Base-by-base conservation (phyloP, 257 asterid genomes). In the Solanum sejunctum region DNA sequence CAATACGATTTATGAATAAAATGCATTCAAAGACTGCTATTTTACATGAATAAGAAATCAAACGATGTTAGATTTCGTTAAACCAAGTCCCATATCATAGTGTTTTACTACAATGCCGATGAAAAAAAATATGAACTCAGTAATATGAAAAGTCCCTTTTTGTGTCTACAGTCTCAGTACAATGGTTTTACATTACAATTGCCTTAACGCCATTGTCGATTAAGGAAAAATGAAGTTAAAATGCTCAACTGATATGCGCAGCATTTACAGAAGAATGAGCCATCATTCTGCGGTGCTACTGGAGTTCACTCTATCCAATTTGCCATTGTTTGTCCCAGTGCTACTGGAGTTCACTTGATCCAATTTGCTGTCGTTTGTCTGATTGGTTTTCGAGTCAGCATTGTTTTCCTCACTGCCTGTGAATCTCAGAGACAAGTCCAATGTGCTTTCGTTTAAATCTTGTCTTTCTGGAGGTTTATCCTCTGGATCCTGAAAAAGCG, bases 371-470 rank as follows among this genome's bases (percentile, higher is more conserved):
- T 88, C 91, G 81, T 80, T 86, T 32, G 60, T 82, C 84, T 86
- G 88, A 82, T 90, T 91, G 75, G 85, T 85, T 78, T 89, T 86
- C 7, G 86, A 64, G 56, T 88, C 89, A 2, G 91, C 86, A 23
- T 86, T 88, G 43, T 88, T 88, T 61, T 90, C 90, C 54, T 93
- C 92, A 4, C 83, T 89, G 78, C 87, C 90, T 10, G 91, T 93
- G 90, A 89, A 91, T 49, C 94, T 98, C 87, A 94, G 80, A 82
- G 97, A 93, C 92, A 94, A 87, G 86, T 93, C 98, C 90, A 95
- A 84, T 2, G 97, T 92, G 92, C 93, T 92, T 86, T 87, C 95
- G 11, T 95, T 95, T 88, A 95, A 90, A 92, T 95, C 98, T 52
- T 88, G 99, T 58, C 95, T 85, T 85, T 88, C 90, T 52, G 81